phyloP scores from a whole-genome alignment of 2,329 filamentous ascomycete species.

The Penicillium thymicola region DNA sequence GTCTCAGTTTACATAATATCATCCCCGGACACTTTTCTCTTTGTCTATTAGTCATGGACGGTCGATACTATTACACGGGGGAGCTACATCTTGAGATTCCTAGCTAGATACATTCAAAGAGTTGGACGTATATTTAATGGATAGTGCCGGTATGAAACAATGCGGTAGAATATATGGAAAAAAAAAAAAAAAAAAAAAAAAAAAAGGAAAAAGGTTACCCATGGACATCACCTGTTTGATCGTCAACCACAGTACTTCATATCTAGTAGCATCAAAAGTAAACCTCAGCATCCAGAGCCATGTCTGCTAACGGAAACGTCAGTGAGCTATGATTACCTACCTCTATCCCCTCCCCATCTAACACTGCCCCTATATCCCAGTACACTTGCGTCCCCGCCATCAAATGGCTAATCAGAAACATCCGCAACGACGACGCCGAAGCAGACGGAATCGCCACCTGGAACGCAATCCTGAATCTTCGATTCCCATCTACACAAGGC shows the following conservation, averaged over 20 bases:
- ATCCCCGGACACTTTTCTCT: too few species aligned
- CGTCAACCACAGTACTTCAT: neutral
- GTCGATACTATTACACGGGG: neutral
- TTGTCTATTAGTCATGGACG: neutral
- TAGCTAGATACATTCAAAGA: neutral
- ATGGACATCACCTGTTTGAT: neutral
- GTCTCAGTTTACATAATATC: neutral
- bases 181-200: too few species aligned
- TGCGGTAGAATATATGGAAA: too few species aligned
- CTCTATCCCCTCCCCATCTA: neutral
- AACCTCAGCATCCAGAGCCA: neutral
- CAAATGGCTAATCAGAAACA: neutral
- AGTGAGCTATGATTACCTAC: neutral
- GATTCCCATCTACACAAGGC: neutral
- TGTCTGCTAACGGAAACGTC: neutral
- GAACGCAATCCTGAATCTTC: neutral
- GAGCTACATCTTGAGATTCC: neutral
- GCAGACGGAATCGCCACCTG: neutral
- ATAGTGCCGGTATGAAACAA: neutral
- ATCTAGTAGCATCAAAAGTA: neutral
- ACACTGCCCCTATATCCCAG: neutral
- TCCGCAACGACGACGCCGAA: neutral
- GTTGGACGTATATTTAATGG: neutral
- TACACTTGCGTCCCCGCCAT: neutral
- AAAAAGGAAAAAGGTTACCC: neutral